Percentiles rank a stretch among this genome's conserved stretches.
Evolutionary conservation across 495 filamentous ascomycete species (phyloP).

Genomic region (Neurospora sp.): DNA sequence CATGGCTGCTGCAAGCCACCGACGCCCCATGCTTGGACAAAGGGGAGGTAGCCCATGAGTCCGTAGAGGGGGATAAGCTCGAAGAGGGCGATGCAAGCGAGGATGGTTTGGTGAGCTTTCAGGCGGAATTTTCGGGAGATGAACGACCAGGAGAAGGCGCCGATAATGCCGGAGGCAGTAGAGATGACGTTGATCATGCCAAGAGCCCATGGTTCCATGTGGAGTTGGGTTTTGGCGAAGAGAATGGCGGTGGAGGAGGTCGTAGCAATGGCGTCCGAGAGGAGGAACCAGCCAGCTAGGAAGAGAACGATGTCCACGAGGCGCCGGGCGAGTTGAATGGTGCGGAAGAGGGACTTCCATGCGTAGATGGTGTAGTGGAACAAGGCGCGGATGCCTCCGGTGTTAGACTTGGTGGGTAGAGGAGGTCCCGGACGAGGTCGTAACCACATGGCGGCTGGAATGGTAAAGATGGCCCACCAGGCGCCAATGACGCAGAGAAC

Average conservation of each 20-base stretch:
- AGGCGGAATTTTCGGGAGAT: conserved; percentile 57
- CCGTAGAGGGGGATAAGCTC: conserved; percentile 90
- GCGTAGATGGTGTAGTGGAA: conserved; percentile 62
- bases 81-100: conserved; percentile 80
- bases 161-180: conserved; percentile 69
- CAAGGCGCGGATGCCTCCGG: conserved; percentile 23
- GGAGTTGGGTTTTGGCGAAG: conserved; percentile 86
- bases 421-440: conserved; percentile 83
- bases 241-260: conserved; percentile 90
- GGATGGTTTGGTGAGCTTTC: conserved; percentile 72
- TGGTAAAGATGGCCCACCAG: conserved; percentile 94
- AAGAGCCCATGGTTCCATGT: conserved; percentile 81
- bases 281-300: conserved; percentile 83
- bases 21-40: conserved; percentile 61
- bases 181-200: conserved; percentile 89
- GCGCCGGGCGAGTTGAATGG: conserved; percentile 63
- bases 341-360: conserved; percentile 78
- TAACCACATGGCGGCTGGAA: conserved; percentile 86
- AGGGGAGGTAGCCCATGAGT: conserved; percentile 77
- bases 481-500: conserved; percentile 76
- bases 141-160: conserved; percentile 82
- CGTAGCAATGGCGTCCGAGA: conserved; percentile 89
- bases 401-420: conserved; percentile 34
- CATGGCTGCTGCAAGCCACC: conserved; percentile 82
- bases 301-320: conserved; percentile 84